Evolutionary conservation across 75 land plant genomes (phyloP).

Genomic region (Cryptomeria japonica): DNA sequence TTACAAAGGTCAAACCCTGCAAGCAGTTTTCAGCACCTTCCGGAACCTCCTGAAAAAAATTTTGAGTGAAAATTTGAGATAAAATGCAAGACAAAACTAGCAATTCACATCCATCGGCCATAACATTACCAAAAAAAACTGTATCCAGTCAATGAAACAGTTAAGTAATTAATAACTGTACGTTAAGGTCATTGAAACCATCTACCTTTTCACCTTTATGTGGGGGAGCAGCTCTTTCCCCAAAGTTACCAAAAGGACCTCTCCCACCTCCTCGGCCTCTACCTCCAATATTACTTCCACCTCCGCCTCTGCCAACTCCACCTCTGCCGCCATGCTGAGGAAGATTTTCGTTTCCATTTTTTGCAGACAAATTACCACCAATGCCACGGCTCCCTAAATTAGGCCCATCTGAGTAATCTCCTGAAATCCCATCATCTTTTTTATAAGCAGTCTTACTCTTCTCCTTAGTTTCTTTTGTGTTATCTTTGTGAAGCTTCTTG

Average conservation of each 20-base stretch:
- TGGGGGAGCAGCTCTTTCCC: slow-evolving; percentile 85
- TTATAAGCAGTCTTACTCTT: slow-evolving; percentile 35
- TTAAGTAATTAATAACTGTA: not conserved
- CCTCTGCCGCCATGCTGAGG: slow-evolving; percentile 5
- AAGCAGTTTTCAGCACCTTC: slow-evolving; percentile 91
- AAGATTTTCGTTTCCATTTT: slow-evolving; percentile 57
- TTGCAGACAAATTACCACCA: slow-evolving; percentile 63
- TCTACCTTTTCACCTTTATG: slow-evolving; percentile 96
- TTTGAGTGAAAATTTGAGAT: not conserved
- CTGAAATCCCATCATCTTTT: not conserved
- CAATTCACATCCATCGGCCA: not conserved
- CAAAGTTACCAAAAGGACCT: slow-evolving; percentile 66
- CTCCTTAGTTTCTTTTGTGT: slow-evolving; percentile 24
- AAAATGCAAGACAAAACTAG: not conserved
- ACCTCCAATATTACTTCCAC: slow-evolving; percentile 75
- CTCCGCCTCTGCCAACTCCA: slow-evolving; percentile 58
- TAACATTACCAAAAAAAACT: not conserved
- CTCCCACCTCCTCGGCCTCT: slow-evolving; percentile 79
- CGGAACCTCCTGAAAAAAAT: slow-evolving; percentile 81
- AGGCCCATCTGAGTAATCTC: not conserved
- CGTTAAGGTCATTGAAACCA: not conserved
- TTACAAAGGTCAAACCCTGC: slow-evolving; percentile 93
- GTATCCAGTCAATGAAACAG: not conserved
- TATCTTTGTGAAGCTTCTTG: slow-evolving; percentile 39
- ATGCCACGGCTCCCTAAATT: slow-evolving; percentile 3